Conservation (phyloP, 495 filamentous ascomycete genomes). For the Penicillium salamii region DNA sequence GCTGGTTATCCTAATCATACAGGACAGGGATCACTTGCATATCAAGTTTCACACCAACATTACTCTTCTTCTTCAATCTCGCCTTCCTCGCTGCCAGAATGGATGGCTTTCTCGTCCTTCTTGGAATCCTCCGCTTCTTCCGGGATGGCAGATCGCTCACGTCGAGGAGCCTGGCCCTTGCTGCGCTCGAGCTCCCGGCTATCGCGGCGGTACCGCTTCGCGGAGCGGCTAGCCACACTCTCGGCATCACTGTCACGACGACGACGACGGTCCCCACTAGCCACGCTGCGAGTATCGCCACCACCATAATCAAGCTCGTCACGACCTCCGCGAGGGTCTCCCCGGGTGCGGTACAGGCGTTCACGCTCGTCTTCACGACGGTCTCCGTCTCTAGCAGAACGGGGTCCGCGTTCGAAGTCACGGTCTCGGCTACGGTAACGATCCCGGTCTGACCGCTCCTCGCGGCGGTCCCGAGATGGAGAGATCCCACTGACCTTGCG, state of each 20-base stretch:
- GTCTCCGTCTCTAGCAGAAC: slow-evolving; percentile 49
- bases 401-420: slow-evolving; percentile 41
- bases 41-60: neutral
- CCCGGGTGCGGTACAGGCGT: slow-evolving; percentile 76
- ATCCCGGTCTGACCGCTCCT: slow-evolving; percentile 56
- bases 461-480: slow-evolving; percentile 45
- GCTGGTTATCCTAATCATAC: slow-evolving; percentile 1
- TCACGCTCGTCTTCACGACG: slow-evolving; percentile 79
- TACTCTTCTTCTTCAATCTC: slow-evolving; percentile 90
- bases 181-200: slow-evolving; percentile 46
- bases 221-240: slow-evolving; percentile 61
- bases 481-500: slow-evolving; percentile 69
- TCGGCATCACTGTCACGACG: slow-evolving; percentile 74
- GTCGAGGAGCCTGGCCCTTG: slow-evolving; percentile 63
- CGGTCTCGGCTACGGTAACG: slow-evolving; percentile 51
- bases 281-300: slow-evolving; percentile 59
- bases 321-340: slow-evolving; percentile 68
- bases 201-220: slow-evolving; percentile 44
- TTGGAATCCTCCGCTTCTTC: slow-evolving; percentile 35
- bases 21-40: slow-evolving; percentile 6
- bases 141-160: slow-evolving; percentile 47
- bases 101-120: slow-evolving; percentile 66
- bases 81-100: slow-evolving; percentile 92
- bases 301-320: slow-evolving; percentile 92
- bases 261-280: slow-evolving; percentile 53